Base-by-base conservation (phyloP, 306 rosid genomes). In the Cicer bijugum region DNA sequence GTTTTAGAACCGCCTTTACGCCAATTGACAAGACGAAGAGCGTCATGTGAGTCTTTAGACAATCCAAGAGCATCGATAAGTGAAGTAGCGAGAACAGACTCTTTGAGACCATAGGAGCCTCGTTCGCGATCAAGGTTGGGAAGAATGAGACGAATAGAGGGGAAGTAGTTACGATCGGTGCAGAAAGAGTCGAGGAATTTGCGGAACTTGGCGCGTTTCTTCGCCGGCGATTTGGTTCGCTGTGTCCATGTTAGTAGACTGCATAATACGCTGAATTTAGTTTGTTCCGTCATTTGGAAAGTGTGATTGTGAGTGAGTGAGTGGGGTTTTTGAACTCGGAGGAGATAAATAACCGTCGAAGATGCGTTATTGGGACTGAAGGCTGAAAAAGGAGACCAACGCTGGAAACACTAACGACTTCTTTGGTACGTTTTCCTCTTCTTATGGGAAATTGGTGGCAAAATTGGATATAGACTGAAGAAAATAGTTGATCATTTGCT, bases 101-200 rank as follows among this genome's bases (percentile, higher is more conserved):
- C 98, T 80, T 89, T 91, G 81, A 93, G 97, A 53, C 97, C 98
- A 39, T 91, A 93, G 72, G 84, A 71, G 63, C 92, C 92, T 1
- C 98, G 90, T 75, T 91, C 97, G 47, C 98, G 92, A 20, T 93
- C 98, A 44, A 93, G 96, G 69, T 43, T 85, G 0, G 98, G 98
- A 12, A 93, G 92, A 43, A 93, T 73, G 69, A 93, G 86, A 14
- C 98, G 91, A n/a, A 93, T 75, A 0, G 97, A 87, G 12, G 79
- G 60, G 82, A 93, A 91, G 79, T 81, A 91, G 58, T 86, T 81
- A 12, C 47, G 17, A 77, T 88, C 84, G 15, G 17, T 61, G 84
- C 98, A 93, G 86, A 88, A 93, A 5, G 81, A 76, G 70, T 91
- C 96, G 7, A 93, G 90, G 73, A 93, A 93, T 79, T 83, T 91